Evolutionary conservation across 306 rosid genomes (phyloP), one percentile per base, ranked within the genome.

Genomic region (Macrotyloma uniflorum): DNA sequence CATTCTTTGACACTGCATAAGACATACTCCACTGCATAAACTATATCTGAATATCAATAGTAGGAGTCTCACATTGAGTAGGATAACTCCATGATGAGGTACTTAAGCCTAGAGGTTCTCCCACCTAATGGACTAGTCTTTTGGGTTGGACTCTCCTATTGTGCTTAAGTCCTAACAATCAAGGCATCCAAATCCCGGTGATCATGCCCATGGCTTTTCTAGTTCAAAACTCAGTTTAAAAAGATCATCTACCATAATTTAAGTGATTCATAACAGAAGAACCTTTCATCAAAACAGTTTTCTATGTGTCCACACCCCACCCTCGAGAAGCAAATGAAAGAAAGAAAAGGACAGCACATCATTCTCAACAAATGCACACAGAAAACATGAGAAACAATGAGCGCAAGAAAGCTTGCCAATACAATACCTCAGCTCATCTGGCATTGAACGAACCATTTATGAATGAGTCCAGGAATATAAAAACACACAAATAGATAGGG

Each of bases 21-120:
- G 3, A 83, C 35, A 63, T 61, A 62, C 5, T 53, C 9, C 65
- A 10, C 6, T 72, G 38, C 38, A 79, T 40, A 67, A 77, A 46
- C 10, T 50, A 40, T 28, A 18, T 57, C 64, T 5, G 28, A 54
- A 15, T 42, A 4, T 15, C 42, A 38, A 38, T 38, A 26, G 1
- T 38, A 38, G 13, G 43, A 38, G 43, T 9, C 13, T 13, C 43
- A 38, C 13, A 38, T 36, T 36, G 42, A 36, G 10, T 36, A 36
- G 42, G 12, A 36, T 36, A 36, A 36, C 42, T 36, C 2, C 12
- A 8, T 36, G 8, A 36, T 8, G 11, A 1, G 42, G 42, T 7
- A 36, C 42, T 36, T 36, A 36, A 36, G 42, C 13, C 3, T 38
- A 38, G 43, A 38, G 43, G 43, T 9, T 38, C 43, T 38, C 12